A percentile compares a stretch with the other conserved stretches of the same genome.
These are phyloP conservation scores for Blastobotrys petasosporus DNA, from an alignment of 1,139 yeast species.

Conservation along the genomic window DNA sequence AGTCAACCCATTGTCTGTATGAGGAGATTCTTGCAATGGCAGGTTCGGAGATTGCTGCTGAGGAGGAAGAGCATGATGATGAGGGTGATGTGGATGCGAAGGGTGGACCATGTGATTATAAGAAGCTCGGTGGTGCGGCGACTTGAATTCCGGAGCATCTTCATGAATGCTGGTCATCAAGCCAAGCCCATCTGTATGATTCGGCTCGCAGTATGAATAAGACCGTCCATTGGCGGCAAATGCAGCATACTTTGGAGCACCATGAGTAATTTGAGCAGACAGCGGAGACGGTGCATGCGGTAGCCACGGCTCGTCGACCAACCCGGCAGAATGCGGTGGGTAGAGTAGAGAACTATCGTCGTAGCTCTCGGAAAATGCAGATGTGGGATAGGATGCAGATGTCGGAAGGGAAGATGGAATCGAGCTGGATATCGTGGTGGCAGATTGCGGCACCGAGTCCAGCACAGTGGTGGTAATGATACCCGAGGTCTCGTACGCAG, in stretches of 20 bases:
- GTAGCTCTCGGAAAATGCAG: conserved; percentile 8
- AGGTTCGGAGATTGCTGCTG: neutral
- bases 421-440: conserved; percentile 2
- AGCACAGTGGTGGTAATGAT: conserved; percentile 3
- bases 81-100: neutral
- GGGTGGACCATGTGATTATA: neutral
- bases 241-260: too few species aligned
- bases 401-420: neutral
- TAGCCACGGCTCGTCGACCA: neutral
- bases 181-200: too few species aligned
- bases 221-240: conserved; percentile 1
- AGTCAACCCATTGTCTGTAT: neutral
- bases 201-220: conserved; percentile 2
- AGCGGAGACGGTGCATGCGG: neutral
- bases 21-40: neutral
- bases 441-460: neutral
- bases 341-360: conserved; percentile 2
- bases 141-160: neutral
- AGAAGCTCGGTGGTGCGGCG: neutral
- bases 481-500: neutral
- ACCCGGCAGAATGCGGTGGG: conserved; percentile 1
- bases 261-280: too few species aligned
- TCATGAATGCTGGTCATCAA: neutral
- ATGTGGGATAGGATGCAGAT: neutral
- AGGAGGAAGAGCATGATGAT: neutral